Conservation (phyloP, 495 filamentous ascomycete species). For the Tirmania nivea region DNA sequence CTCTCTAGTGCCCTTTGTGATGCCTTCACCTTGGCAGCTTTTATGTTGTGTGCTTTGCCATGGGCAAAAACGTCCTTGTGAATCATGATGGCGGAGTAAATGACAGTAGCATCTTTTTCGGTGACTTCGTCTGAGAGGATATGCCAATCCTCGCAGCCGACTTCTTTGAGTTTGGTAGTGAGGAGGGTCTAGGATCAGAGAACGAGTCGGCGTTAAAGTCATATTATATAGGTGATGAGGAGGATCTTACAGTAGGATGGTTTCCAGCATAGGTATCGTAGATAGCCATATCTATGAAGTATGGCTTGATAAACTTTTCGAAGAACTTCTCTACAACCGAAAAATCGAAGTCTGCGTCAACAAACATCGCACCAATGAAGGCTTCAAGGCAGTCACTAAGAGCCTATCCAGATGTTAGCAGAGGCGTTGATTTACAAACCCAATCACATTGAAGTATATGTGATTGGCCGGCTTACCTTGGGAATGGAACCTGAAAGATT, state of each 20-base stretch:
- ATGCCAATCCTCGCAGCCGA: constrained; percentile 30
- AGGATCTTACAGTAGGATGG: constrained; percentile 36
- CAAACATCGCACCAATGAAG: constrained; percentile 74
- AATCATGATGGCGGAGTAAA: constrained; percentile 56
- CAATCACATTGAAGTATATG: no score
- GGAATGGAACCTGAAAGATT: constrained; percentile 23
- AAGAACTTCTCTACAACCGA: constrained; percentile 55
- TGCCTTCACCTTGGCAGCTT: constrained; percentile 53
- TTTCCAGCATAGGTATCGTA: constrained; percentile 64
- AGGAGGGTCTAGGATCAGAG: constrained; percentile 19
- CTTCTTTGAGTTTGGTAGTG: constrained; percentile 23
- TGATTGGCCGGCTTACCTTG: neutral
- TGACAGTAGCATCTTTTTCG: constrained; percentile 25
- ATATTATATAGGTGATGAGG: neutral
- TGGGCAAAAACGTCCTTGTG: constrained; percentile 47
- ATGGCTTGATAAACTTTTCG: constrained; percentile 43
- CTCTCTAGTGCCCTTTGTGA: constrained; percentile 40
- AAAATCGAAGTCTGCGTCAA: constrained; percentile 74
- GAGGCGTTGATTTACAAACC: no score
- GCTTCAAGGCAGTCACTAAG: constrained; percentile 78
- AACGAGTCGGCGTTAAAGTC: neutral
- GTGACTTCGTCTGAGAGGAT: constrained; percentile 19
- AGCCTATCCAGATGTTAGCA: constrained; percentile 26
- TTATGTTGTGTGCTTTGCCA: constrained; percentile 35
- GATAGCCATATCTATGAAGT: constrained; percentile 59